phyloP scores from a whole-genome alignment of 805 yeast genomes.

The Candida germanica region DNA sequence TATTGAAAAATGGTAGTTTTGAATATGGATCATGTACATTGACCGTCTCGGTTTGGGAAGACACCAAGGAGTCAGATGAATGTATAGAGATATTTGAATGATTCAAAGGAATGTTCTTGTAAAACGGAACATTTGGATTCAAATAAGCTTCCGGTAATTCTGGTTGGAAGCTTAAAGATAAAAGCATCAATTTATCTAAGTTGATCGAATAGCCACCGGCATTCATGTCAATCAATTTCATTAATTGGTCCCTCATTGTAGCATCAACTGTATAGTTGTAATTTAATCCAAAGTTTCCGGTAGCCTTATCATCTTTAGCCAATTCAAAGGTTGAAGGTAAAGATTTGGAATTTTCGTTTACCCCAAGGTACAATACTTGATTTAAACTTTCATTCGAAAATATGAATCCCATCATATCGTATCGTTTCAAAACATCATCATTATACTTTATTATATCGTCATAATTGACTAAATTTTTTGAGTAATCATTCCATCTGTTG shows the following conservation, averaged over 20 bases:
- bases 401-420: constrained; percentile 41
- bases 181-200: constrained; percentile 55
- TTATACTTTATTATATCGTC: constrained; percentile 38
- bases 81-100: constrained; percentile 23
- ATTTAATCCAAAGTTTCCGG: constrained; percentile 2
- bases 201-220: constrained; percentile 42
- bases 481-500: constrained; percentile 78
- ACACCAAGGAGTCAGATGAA: constrained; percentile 21
- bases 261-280: constrained; percentile 2
- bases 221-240: constrained; percentile 40
- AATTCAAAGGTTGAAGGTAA: constrained; percentile 11
- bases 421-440: constrained; percentile 37
- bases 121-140: constrained; percentile 8
- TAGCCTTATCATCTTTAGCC: constrained; percentile 1
- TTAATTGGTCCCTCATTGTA: constrained; percentile 36
- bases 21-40: constrained; percentile 15
- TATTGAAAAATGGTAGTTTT: constrained; percentile 34
- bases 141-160: constrained; percentile 43
- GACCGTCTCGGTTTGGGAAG: constrained; percentile 9
- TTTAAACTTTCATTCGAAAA: constrained; percentile 43
- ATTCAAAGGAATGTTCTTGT: constrained; percentile 1
- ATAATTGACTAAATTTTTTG: constrained; percentile 46
- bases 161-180: constrained; percentile 66
- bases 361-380: constrained; percentile 41
- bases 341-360: constrained; percentile 28